Conservation (phyloP, 805 yeast species). For the Saturnispora quitensis region DNA sequence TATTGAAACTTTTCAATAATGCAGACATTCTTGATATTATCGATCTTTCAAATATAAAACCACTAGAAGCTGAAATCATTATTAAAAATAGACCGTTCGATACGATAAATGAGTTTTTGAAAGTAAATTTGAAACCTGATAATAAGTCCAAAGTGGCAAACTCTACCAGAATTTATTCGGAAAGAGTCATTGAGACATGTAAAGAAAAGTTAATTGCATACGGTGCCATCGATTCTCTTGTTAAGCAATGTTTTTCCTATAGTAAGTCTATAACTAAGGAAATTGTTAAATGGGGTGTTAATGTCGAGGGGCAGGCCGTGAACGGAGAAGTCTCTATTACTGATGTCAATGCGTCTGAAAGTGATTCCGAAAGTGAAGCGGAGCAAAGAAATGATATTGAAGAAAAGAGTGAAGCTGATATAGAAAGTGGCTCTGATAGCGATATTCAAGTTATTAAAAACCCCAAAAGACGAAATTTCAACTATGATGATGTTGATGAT, state of each 20-base stretch:
- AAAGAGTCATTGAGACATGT: slow-evolving; percentile 62
- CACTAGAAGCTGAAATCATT: slow-evolving; percentile 54
- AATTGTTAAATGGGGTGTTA: slow-evolving; percentile 84
- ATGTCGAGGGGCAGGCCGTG: slow-evolving; percentile 41
- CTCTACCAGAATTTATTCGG: slow-evolving; percentile 39
- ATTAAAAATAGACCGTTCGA: slow-evolving; percentile 63
- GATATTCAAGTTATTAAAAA: slow-evolving; percentile 4
- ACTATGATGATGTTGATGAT: slow-evolving; percentile 13
- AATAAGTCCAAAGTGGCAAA: slow-evolving; percentile 11
- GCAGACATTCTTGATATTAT: slow-evolving; percentile 68
- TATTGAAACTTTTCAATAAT: slow-evolving; percentile 68
- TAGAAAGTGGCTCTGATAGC: neutral
- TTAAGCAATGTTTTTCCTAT: slow-evolving; percentile 69
- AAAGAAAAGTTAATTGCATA: slow-evolving; percentile 73
- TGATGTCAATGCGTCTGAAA: slow-evolving; percentile 34
- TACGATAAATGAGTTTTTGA: slow-evolving; percentile 49
- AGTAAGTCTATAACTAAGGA: slow-evolving; percentile 64
- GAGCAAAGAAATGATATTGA: slow-evolving; percentile 18
- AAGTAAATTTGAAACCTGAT: slow-evolving; percentile 37
- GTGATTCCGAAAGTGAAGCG: slow-evolving; percentile 9
- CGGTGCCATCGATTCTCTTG: slow-evolving; percentile 88
- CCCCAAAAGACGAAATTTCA: neutral
- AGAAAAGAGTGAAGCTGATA: slow-evolving; percentile 19
- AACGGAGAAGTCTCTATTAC: slow-evolving; percentile 59
- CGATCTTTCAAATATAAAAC: slow-evolving; percentile 68